phyloP scores from a whole-genome alignment of 2,329 filamentous ascomycete genomes.

The Scedosporium aurantiacum region DNA sequence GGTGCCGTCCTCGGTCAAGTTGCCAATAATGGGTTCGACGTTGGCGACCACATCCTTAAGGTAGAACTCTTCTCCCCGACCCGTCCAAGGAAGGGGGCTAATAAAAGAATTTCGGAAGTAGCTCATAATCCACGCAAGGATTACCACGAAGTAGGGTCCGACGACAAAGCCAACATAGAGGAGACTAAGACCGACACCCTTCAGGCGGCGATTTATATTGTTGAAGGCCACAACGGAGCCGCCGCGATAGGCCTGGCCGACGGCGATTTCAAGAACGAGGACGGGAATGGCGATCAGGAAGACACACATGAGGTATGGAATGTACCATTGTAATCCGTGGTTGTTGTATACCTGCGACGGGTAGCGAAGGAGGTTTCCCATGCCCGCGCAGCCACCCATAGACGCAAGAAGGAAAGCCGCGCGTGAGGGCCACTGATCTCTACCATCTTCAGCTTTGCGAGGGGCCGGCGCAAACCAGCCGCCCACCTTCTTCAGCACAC shows the following conservation, averaged over 20 bases:
- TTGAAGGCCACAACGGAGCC: slow-evolving; percentile 44
- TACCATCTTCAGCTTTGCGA: slow-evolving; percentile 25
- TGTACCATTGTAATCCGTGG: slow-evolving; percentile 48
- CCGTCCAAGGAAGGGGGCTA: slow-evolving; percentile 43
- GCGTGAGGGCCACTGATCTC: slow-evolving; percentile 44
- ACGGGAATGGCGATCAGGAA: slow-evolving; percentile 45
- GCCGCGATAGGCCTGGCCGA: slow-evolving; percentile 53
- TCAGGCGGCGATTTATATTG: slow-evolving; percentile 39
- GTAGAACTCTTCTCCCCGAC: slow-evolving; percentile 40
- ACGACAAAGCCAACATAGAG: slow-evolving; percentile 43
- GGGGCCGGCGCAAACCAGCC: slow-evolving; percentile 24
- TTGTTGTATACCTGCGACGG: slow-evolving; percentile 50
- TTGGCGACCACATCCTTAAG: slow-evolving; percentile 36
- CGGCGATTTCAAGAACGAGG: slow-evolving; percentile 51
- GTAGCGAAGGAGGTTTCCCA: slow-evolving; percentile 47
- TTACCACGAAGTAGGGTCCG: slow-evolving; percentile 46
- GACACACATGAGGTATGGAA: slow-evolving; percentile 44
- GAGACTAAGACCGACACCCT: slow-evolving; percentile 40
- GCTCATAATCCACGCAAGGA: slow-evolving; percentile 47
- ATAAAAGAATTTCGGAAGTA: slow-evolving; percentile 46
- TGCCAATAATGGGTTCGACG: slow-evolving; percentile 27
- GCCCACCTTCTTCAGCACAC: slow-evolving; percentile 19
- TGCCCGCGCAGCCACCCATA: slow-evolving; percentile 47
- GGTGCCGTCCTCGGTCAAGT: slow-evolving; percentile 23
- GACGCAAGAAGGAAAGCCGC: slow-evolving; percentile 44